Evolutionary conservation across 306 rosid genomes (phyloP).

Genomic region (Begonia masoniana): DNA sequence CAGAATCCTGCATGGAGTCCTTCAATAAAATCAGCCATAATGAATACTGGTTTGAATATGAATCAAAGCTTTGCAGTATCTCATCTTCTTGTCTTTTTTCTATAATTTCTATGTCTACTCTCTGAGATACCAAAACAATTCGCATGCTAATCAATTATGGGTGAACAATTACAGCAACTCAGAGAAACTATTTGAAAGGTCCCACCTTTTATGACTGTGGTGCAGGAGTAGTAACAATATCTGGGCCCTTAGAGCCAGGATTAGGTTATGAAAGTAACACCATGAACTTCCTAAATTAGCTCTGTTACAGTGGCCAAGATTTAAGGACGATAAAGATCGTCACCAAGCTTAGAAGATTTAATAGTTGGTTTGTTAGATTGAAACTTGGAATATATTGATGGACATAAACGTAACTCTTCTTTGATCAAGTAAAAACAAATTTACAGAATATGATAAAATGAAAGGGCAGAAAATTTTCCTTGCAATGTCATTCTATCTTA

Average conservation of each 20-base stretch:
- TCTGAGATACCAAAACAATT: too few relatives aligned
- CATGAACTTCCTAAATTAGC: conserved; percentile 51
- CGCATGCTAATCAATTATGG: too few relatives aligned
- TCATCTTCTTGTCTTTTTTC: too few relatives aligned
- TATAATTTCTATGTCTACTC: too few relatives aligned
- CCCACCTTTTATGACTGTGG: too few relatives aligned
- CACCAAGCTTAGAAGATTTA: conserved; percentile 59
- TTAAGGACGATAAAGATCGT: conserved; percentile 24
- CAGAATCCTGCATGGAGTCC: conserved; percentile 42
- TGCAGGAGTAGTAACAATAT: conserved; percentile 50
- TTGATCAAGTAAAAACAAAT: too few relatives aligned
- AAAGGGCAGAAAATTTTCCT: too few relatives aligned
- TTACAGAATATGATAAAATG: too few relatives aligned
- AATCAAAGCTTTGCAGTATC: too few relatives aligned
- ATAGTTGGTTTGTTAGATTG: conserved; percentile 70
- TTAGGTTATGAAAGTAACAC: conserved; percentile 69
- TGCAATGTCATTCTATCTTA: too few relatives aligned
- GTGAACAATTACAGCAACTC: conserved; percentile 69
- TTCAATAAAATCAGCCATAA: conserved; percentile 80
- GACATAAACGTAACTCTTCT: conserved; percentile 40
- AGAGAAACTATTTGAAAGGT: conserved; percentile 37
- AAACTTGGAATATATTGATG: conserved; percentile 57
- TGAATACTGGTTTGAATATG: conserved; percentile 52
- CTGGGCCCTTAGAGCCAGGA: conserved; percentile 49
- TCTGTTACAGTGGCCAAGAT: conserved; percentile 37